These are phyloP conservation scores for Pythium vanterpoolii DNA, from an alignment of 352 stramenopile genomes.

Conservation along the genomic window DNA sequence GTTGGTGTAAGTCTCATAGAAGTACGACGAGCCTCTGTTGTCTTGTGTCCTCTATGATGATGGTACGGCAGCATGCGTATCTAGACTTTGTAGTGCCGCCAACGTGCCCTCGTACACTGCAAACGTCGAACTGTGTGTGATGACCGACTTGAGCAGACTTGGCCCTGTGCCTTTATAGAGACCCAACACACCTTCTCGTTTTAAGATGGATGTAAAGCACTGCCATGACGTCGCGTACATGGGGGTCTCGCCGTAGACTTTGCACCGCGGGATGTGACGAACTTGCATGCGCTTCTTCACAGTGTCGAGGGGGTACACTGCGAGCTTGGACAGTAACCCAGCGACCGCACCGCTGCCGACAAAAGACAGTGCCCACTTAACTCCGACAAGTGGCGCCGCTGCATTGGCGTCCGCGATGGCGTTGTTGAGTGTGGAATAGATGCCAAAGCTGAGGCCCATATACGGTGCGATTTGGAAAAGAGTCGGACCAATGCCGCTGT, in stretches of 20 bases:
- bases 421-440: constrained; percentile 80
- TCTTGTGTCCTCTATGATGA: no score
- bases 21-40: neutral
- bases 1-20: no score
- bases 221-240: constrained; percentile 58
- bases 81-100: constrained; percentile 23
- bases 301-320: constrained; percentile 94
- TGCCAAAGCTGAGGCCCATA: constrained; percentile 94
- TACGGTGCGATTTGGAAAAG: constrained; percentile 94
- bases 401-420: constrained; percentile 25
- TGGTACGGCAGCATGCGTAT: neutral
- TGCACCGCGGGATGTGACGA: constrained; percentile 58
- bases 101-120: constrained; percentile 70
- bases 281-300: constrained; percentile 96
- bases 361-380: constrained; percentile 44
- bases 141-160: constrained; percentile 77
- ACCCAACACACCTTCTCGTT: constrained; percentile 54
- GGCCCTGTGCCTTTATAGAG: constrained; percentile 80
- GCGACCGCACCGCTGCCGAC: constrained; percentile 83
- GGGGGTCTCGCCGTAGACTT: constrained; percentile 64
- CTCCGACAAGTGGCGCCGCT: constrained; percentile 10
- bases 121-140: constrained; percentile 77
- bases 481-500: constrained; percentile 82
- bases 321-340: constrained; percentile 89
- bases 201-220: constrained; percentile 60